Conservation (phyloP, 1,139 yeast genomes). For the Yamadazyma dendronema region DNA sequence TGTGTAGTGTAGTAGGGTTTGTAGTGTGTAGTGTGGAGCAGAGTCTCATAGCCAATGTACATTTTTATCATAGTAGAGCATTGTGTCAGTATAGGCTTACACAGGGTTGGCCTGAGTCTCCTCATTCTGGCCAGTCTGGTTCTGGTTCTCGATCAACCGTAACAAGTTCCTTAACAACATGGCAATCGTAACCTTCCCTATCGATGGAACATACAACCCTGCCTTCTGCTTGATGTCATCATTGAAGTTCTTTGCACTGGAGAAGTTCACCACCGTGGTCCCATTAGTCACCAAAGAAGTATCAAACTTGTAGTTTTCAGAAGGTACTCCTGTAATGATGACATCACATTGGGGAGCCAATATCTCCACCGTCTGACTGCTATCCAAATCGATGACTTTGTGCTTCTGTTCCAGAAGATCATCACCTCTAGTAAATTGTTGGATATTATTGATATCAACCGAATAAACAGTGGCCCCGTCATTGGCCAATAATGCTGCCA, state of each 20-base stretch:
- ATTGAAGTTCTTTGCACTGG: constrained; percentile 83
- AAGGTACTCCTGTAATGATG: constrained; percentile 93
- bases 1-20: too few species aligned
- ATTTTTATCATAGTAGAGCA: too few species aligned
- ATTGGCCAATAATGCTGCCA: constrained; percentile 92
- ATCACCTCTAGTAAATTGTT: constrained; percentile 91
- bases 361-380: constrained; percentile 50
- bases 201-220: constrained; percentile 88
- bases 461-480: constrained; percentile 97
- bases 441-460: constrained; percentile 82
- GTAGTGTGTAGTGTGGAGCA: too few species aligned
- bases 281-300: constrained; percentile 78
- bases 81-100: too few species aligned
- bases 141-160: constrained; percentile 60
- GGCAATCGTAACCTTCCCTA: constrained; percentile 93
- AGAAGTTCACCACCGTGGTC: constrained; percentile 85
- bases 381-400: constrained; percentile 69
- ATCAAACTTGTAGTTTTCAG: constrained; percentile 80
- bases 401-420: constrained; percentile 82
- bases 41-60: too few species aligned
- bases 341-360: constrained; percentile 82
- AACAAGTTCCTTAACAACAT: constrained; percentile 88
- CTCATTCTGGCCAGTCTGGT: too few species aligned
- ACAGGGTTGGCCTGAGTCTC: too few species aligned
- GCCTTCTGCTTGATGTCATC: constrained; percentile 81